Conservation (phyloP, 495 filamentous ascomycete species). For the Xylaria venustula region DNA sequence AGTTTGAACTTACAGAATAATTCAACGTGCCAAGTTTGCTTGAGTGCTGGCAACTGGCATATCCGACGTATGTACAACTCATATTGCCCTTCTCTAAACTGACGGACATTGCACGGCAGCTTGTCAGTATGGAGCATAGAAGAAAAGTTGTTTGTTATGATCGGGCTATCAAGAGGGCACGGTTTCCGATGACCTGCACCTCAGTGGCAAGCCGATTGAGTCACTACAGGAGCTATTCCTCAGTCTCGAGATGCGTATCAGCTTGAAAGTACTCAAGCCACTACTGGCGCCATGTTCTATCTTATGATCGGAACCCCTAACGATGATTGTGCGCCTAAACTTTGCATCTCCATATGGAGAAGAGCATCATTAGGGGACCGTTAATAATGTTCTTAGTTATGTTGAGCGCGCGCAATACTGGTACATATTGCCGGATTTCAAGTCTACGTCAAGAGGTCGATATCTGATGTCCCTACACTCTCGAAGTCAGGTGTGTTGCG, state of each 20-base stretch:
- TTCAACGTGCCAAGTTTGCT: constrained; percentile 47
- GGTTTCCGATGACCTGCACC: constrained; percentile 51
- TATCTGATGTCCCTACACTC: too few relatives aligned
- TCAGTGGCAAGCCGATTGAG: constrained; percentile 49
- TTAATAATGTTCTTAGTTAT: too few relatives aligned
- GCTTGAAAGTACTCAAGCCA: constrained; percentile 51
- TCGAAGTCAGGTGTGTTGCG: too few relatives aligned
- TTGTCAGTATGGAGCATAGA: constrained; percentile 25
- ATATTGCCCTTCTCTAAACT: constrained; percentile 38
- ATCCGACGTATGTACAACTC: constrained; percentile 33
- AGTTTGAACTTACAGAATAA: constrained; percentile 60
- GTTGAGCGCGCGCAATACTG: too few relatives aligned
- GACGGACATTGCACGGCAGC: constrained; percentile 56
- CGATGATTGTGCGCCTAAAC: too few relatives aligned
- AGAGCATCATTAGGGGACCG: constrained; percentile 46
- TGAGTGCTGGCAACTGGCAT: constrained; percentile 23
- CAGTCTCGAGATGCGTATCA: constrained; percentile 61
- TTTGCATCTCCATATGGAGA: constrained; percentile 45
- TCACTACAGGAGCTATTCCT: constrained; percentile 65
- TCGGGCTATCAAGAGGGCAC: constrained; percentile 52
- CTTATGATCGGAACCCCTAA: too few relatives aligned
- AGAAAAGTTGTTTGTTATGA: constrained; percentile 55
- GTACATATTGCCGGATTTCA: too few relatives aligned
- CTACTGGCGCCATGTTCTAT: constrained; percentile 52
- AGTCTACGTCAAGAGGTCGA: too few relatives aligned